Evolutionary conservation across 805 yeast genomes (phyloP).

Genomic region (Tetrapisispora arboricola): DNA sequence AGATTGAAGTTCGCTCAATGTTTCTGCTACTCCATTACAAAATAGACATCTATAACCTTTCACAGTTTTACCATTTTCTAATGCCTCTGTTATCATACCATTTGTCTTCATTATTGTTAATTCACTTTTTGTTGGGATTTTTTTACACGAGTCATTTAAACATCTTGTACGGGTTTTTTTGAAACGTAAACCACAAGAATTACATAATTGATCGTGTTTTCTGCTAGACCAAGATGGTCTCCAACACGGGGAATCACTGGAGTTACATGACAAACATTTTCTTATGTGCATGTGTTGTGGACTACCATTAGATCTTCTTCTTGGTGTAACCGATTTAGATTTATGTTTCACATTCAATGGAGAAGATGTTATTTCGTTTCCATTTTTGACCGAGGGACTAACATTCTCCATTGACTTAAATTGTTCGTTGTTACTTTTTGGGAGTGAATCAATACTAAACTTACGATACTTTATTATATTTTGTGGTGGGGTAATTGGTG

Average conservation of each 20-base stretch:
- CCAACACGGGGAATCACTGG: conserved; percentile 95
- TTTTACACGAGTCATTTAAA: conserved; percentile 58
- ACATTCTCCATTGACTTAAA: not conserved
- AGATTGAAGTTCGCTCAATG: conserved; percentile 3
- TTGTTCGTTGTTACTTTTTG: not conserved
- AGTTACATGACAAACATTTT: conserved; percentile 81
- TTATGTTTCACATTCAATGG: conserved; percentile 2
- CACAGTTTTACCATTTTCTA: conserved; percentile 19
- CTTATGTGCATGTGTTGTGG: conserved; percentile 27
- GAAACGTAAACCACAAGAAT: conserved; percentile 90
- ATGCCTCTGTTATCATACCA: conserved; percentile 35
- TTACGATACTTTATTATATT: conserved; percentile 13
- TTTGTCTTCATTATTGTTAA: conserved; percentile 78
- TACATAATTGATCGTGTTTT: conserved; percentile 88
- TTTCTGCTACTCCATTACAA: conserved; percentile 23
- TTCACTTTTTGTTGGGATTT: conserved; percentile 94
- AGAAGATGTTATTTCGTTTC: not conserved
- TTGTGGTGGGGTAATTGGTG: conserved; percentile 2
- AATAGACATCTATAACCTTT: conserved; percentile 43
- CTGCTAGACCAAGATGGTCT: conserved; percentile 86
- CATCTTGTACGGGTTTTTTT: conserved; percentile 93
- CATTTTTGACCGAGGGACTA: not conserved
- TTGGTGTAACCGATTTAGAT: conserved; percentile 4
- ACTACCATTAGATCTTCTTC: conserved; percentile 3
- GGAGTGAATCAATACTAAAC: conserved; percentile 16